Conservation (phyloP, 352 stramenopile species). For the Pythium monospermum region DNA sequence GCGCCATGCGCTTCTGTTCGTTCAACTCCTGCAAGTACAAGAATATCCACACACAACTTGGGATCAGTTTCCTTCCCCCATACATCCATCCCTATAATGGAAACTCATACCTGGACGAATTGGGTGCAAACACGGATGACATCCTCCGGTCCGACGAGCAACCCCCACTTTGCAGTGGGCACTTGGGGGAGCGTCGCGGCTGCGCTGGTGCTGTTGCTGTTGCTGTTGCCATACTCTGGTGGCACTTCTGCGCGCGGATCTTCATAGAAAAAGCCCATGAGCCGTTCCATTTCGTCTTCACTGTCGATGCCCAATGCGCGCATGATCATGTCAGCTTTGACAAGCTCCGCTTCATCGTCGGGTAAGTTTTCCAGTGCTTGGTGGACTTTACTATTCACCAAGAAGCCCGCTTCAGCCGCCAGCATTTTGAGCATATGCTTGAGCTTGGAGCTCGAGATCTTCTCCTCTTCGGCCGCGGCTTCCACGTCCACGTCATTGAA, state of each 20-base stretch:
- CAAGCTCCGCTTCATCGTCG: slow-evolving; percentile 74
- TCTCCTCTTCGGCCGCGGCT: slow-evolving; percentile 34
- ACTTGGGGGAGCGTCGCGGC: slow-evolving; percentile 6
- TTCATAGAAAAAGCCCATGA: slow-evolving; percentile 79
- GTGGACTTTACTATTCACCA: slow-evolving; percentile 78
- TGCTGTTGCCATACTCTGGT: slow-evolving; percentile 23
- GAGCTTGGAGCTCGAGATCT: slow-evolving; percentile 78
- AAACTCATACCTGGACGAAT: slow-evolving; percentile 77
- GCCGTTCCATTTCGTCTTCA: slow-evolving; percentile 80
- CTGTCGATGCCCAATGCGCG: slow-evolving; percentile 77
- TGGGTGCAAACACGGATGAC: slow-evolving; percentile 83
- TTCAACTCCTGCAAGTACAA: slow-evolving; percentile 44
- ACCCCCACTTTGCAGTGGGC: slow-evolving; percentile 40
- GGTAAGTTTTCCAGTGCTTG: slow-evolving; percentile 70
- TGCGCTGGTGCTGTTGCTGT: slow-evolving; percentile 1
- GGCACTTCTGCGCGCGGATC: slow-evolving; percentile 52
- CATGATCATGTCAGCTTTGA: slow-evolving; percentile 88
- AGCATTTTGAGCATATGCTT: slow-evolving; percentile 89
- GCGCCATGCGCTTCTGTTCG: slow-evolving; percentile 58
- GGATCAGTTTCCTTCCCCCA: not conserved
- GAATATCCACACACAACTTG: not conserved
- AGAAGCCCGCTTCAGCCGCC: slow-evolving; percentile 79
- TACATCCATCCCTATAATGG: slow-evolving; percentile 7
- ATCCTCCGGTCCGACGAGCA: slow-evolving; percentile 78
- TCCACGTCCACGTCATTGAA: slow-evolving; percentile 47